Evolutionary conservation across 1,139 yeast species (phyloP), one percentile per base, ranked within the genome.

Genomic region (Casaregolazyma suthepensis): DNA sequence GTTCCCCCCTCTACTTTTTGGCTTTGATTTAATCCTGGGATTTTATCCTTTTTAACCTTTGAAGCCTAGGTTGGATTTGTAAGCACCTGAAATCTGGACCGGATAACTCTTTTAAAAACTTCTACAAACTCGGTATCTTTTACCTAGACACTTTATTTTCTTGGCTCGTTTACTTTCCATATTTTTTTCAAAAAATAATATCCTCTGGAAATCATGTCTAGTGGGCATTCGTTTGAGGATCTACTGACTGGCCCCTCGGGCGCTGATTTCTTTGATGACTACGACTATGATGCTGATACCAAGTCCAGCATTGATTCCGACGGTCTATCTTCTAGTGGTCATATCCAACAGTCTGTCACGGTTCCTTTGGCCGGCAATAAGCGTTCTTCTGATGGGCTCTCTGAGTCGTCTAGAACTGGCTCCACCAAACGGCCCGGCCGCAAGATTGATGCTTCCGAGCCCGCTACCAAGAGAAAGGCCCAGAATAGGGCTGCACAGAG

Each of bases 401-500:
- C 26, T 5, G 19, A 18, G n/a, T 47, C 50, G 22, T n/a, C 19
- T 10, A 20, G 38, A 15, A 26, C 13, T 40, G 17, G 38, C 38
- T 13, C 20, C 7, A 15, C 42, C n/a, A 59, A 57, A 52, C 78
- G 77, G 60, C 83, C 85, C 0, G 87, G 87, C 3, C 77, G 96
- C 58, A 89, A 87, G 72, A 90, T 87, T 0, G 74, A 85, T 54
- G 86, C 83, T 17, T 79, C 85, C 2, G 96, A 87, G 66, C 96
- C 96, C 3, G 79, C 76, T 61, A 82, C 83, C 63, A 91, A 89
- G 75, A 77, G 99, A 62, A 89, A 96, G 19, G 98, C 97, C 1
- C 99, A 93, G 71, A 93, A 93, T 70, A 78, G 99, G 65, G 97
- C 97, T 6, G 99, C 99, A 19, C 99, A 93, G 71, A 77, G 98